Evolutionary conservation across 176 grass and related monocot genomes (phyloP), one percentile per base, ranked within the genome.

Genomic region (Triticum timopheevii): DNA sequence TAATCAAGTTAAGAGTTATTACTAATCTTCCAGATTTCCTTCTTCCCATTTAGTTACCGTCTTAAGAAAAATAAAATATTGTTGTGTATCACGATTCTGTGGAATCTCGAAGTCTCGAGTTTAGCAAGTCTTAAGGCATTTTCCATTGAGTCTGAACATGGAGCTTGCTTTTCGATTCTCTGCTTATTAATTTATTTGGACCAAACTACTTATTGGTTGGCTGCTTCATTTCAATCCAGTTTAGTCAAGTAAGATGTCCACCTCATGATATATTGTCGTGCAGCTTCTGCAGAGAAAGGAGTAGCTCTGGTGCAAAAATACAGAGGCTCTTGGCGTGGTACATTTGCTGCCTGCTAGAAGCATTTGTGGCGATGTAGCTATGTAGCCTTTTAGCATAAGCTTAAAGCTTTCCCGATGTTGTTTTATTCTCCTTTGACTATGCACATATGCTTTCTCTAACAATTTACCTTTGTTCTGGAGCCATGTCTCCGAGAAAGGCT

Each of bases 261-360:
- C 6, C 16, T 76, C 2, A 20, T 25, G 28, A 6, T 20, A 33
- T 54, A 52, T 31, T 31, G 7, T 11, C 0, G 45, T 31, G 24
- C 73, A 76, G 15, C 44, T 72, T 80, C 69, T 87, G 80, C 85
- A 91, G 85, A 84, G 68, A 80, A 87, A 79, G 75, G 73, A 80
- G 59, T 59, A 79, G 52, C 75, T 24, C 47, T 87, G 68, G 81
- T 69, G 47, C 76, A 87, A 38, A 90, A 87, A 61, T 84, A 69
- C 81, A 61, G 81, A 76, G 76, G 76, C 45, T 84, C 85, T 75
- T 84, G 76, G 89, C 67, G 52, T 61, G 59, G 47, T 61, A 80
- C 58, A 63, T 87, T 83, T 65, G 73, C 61, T 69, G 58, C 85
- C 61, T 36, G 36, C 67, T 91, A 91, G 85, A 84, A 91, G 85